phyloP scores from a whole-genome alignment of 345 rosid species.

The Brassica cretica region DNA sequence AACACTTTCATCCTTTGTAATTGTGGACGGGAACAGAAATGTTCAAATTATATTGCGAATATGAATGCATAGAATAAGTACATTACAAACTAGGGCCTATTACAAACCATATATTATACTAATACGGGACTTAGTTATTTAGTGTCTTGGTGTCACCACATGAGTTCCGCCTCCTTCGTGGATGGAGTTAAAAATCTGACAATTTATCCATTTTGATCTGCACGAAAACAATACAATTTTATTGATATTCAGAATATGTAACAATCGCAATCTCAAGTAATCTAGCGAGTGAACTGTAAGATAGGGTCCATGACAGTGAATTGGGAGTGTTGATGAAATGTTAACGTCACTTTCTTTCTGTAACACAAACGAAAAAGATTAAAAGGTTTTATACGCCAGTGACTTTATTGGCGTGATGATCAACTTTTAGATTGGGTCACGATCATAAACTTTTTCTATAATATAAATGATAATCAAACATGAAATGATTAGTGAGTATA shows the following conservation, averaged over 20 bases:
- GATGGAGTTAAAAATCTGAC: neutral
- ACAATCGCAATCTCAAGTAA: constrained; percentile 6
- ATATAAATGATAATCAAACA: constrained; percentile 20
- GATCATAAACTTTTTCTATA: constrained; percentile 15
- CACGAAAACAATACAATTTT: neutral
- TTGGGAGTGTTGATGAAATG: constrained; percentile 3
- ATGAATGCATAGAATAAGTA: neutral
- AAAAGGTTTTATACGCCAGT: neutral
- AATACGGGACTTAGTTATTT: neutral
- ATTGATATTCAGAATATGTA: neutral
- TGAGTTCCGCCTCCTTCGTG: neutral
- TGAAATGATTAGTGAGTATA: constrained; percentile 30
- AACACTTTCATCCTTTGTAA: neutral
- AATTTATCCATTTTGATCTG: neutral
- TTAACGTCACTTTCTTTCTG: constrained; percentile 18
- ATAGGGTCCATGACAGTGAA: constrained; percentile 15
- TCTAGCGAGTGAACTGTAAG: neutral
- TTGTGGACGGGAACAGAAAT: neutral
- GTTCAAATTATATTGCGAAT: neutral
- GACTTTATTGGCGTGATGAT: constrained; percentile 32
- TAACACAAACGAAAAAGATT: neutral
- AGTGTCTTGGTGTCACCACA: neutral
- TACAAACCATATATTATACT: neutral
- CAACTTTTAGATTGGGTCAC: constrained; percentile 36
- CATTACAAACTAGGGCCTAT: neutral